Evolutionary conservation across 305 asterid genomes (phyloP).

Genomic region (Rubia balearica): DNA sequence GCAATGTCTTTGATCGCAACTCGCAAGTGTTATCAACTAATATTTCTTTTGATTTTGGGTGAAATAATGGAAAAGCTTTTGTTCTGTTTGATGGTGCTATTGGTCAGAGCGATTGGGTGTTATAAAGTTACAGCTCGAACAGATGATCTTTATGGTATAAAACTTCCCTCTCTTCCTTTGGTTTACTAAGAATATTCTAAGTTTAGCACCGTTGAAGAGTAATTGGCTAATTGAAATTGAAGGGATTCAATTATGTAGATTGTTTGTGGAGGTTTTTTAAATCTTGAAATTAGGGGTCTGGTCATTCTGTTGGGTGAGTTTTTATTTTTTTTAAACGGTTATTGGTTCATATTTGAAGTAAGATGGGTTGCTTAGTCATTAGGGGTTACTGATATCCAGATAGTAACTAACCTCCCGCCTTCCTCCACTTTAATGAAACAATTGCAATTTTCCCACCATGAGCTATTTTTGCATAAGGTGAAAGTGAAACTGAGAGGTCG

Average conservation of each 20-base stretch:
- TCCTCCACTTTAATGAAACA: background rate
- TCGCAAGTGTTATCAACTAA: background rate
- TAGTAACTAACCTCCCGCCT: conserved; percentile 26
- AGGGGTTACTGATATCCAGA: conserved; percentile 36
- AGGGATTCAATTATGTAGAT: background rate
- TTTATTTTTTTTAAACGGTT: no score
- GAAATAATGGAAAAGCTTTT: background rate
- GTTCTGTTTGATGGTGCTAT: no score
- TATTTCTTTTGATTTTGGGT: background rate
- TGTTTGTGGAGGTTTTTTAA: background rate
- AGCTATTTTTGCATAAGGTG: no score
- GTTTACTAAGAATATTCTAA: no score
- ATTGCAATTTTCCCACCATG: no score
- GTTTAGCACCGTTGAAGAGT: background rate
- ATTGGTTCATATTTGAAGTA: no score
- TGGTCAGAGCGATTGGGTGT: background rate
- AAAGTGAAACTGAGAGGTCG: no score
- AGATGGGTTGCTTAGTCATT: no score
- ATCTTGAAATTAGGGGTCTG: background rate
- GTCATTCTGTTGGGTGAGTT: background rate
- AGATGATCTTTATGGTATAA: background rate
- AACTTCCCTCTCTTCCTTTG: background rate
- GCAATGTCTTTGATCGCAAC: background rate
- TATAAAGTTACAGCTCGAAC: background rate
- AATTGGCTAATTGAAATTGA: background rate